Conservation (phyloP, 2,329 filamentous ascomycete genomes). For the Ophiostoma sp. region DNA sequence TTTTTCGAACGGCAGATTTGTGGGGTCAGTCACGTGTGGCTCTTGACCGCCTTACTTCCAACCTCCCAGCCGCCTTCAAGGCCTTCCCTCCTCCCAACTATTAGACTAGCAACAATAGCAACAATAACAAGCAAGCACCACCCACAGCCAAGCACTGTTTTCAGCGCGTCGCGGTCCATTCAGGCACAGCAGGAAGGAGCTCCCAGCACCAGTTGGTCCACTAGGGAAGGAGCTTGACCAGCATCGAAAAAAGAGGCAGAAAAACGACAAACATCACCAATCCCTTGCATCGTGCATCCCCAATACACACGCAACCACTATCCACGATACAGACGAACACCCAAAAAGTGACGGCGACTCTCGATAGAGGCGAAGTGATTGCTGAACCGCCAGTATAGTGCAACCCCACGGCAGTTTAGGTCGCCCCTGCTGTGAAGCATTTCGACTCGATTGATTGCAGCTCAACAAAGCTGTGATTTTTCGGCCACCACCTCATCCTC, state of each 20-base stretch:
- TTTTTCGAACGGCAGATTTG: constrained; percentile 4
- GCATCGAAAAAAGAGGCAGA: constrained; percentile 11
- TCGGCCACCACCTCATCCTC: neutral
- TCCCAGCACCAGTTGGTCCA: constrained; percentile 1
- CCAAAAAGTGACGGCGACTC: neutral
- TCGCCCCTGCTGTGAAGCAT: neutral
- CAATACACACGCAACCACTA: constrained; percentile 2
- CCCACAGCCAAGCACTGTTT: neutral
- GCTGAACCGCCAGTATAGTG: neutral
- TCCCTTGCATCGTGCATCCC: neutral
- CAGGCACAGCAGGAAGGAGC: constrained; percentile 11
- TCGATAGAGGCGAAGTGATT: neutral
- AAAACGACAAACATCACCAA: constrained; percentile 3
- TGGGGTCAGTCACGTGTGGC: constrained; percentile 12
- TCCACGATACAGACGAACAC: neutral
- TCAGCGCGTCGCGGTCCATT: constrained; percentile 19
- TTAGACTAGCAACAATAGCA: neutral
- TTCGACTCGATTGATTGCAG: neutral
- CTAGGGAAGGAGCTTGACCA: constrained; percentile 8
- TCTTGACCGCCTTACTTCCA: constrained; percentile 13
- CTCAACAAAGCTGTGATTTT: neutral
- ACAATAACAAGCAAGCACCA: neutral
- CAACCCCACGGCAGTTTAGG: neutral
- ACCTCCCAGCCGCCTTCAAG: neutral
- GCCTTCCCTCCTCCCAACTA: neutral